phyloP scores from a whole-genome alignment of 192 early-diverging fungal genomes.

The Radiomyces spectabilis region DNA sequence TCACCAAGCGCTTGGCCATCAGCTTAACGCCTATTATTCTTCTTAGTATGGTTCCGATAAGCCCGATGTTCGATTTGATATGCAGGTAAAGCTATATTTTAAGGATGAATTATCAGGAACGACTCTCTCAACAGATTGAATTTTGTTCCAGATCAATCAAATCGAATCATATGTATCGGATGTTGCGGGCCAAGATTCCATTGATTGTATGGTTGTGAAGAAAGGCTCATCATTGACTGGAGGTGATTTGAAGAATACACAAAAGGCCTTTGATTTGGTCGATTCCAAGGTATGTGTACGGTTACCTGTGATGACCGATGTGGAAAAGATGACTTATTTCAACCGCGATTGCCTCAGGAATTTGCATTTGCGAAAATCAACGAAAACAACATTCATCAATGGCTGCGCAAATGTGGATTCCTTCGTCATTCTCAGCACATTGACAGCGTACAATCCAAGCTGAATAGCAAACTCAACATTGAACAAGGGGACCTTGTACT shows the following conservation, averaged over 20 bases:
- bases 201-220: slow-evolving; percentile 50
- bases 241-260: slow-evolving; percentile 21
- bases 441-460: not conserved
- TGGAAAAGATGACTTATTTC: not conserved
- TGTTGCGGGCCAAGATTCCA: slow-evolving; percentile 10
- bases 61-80: slow-evolving; percentile 76
- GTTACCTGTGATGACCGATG: not conserved
- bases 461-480: slow-evolving; percentile 26
- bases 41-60: slow-evolving; percentile 82
- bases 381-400: slow-evolving; percentile 31
- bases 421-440: slow-evolving; percentile 13
- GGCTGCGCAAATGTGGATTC: slow-evolving; percentile 27
- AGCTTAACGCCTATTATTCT: too few relatives aligned
- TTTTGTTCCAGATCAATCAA: slow-evolving; percentile 29
- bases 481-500: slow-evolving; percentile 52
- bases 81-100: slow-evolving; percentile 67
- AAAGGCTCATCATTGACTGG: slow-evolving; percentile 24
- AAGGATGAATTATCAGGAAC: too few relatives aligned
- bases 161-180: slow-evolving; percentile 27
- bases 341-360: not conserved
- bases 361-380: slow-evolving; percentile 43
- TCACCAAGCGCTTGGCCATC: too few relatives aligned
- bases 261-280: slow-evolving; percentile 1
- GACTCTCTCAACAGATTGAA: too few relatives aligned
- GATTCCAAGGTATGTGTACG: not conserved